Evolutionary conservation across 2,329 filamentous ascomycete species (phyloP).

Genomic region (Lithohypha guttulata): DNA sequence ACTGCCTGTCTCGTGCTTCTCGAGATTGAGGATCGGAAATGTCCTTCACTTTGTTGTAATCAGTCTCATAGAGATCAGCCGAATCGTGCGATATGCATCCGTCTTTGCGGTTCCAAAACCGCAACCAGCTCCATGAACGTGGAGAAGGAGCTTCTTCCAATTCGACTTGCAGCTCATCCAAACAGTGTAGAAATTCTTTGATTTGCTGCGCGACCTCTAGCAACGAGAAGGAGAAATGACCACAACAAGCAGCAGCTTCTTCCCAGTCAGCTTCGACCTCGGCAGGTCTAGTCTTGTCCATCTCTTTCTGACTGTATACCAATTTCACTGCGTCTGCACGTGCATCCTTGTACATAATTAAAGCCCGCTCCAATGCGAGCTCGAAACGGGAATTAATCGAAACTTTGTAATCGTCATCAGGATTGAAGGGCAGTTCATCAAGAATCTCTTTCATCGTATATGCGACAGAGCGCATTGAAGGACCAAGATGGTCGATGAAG

Average conservation of each 20-base stretch:
- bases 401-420: slow-evolving; percentile 56
- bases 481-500: slow-evolving; percentile 80
- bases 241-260: slow-evolving; percentile 94
- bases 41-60: background rate
- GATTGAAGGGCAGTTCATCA: slow-evolving; percentile 71
- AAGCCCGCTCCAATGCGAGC: slow-evolving; percentile 67
- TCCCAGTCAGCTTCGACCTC: slow-evolving; percentile 86
- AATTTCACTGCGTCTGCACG: slow-evolving; percentile 64
- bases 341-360: slow-evolving; percentile 66
- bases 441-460: slow-evolving; percentile 83
- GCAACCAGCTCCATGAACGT: slow-evolving; percentile 74
- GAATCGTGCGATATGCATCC: background rate
- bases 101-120: slow-evolving; percentile 52
- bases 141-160: slow-evolving; percentile 50
- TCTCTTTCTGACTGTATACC: slow-evolving; percentile 69
- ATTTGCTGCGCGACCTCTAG: slow-evolving; percentile 87
- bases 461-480: slow-evolving; percentile 91
- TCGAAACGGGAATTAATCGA: slow-evolving; percentile 69
- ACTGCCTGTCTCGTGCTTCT: slow-evolving; percentile 4
- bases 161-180: slow-evolving; percentile 71
- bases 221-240: slow-evolving; percentile 88
- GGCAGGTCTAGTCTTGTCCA: slow-evolving; percentile 56
- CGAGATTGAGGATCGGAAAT: slow-evolving; percentile 2
- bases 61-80: background rate
- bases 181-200: slow-evolving; percentile 65